Evolutionary conservation across 345 rosid genomes (phyloP), one percentile per base, ranked within the genome.

Genomic region (Syzygium grande): DNA sequence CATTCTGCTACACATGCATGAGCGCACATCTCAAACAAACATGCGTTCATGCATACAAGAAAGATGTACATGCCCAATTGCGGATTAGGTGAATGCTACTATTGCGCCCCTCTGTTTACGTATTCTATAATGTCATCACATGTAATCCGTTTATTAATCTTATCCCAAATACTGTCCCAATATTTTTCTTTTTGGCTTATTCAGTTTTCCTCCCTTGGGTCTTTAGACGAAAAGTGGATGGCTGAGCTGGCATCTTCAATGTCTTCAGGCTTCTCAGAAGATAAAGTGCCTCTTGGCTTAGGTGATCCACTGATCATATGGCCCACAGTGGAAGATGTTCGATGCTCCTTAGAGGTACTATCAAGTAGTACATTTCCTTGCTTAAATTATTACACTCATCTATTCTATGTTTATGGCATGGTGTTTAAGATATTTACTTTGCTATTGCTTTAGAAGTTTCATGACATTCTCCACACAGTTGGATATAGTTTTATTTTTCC

Each of bases 151-250:
- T 73, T 34, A 11, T 38, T 38, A 49, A 73, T 19, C 49, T 73
- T 73, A 73, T 38, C 83, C 49, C 21, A 13, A 73, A 34, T 38
- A 84, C 25, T 84, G 25, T 52, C 59, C 59, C 10, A 1, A 27
- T 53, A 4, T 29, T 84, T 84, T 84, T 53, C 49, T 46, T 53
- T 84, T 84, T 51, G 73, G 43, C 43, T 51, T 13, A 59, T 38
- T 53, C 90, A 98, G 99, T 96, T 98, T 94, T 98, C 99, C 68
- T 98, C 99, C 86, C 95, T 98, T 30, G 98, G 99, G 88, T 98
- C 97, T 25, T 91, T 98, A 89, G 99, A 98, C 84, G 98, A 95
- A 90, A 98, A 96, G 92, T 96, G 99, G 98, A 94, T 98, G 94
- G 87, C 95, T 53, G 99, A 98, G 90, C 92, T 96, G 86, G 94